Conservation (phyloP, 208 protist species). For the Angomonas ambiguus region DNA sequence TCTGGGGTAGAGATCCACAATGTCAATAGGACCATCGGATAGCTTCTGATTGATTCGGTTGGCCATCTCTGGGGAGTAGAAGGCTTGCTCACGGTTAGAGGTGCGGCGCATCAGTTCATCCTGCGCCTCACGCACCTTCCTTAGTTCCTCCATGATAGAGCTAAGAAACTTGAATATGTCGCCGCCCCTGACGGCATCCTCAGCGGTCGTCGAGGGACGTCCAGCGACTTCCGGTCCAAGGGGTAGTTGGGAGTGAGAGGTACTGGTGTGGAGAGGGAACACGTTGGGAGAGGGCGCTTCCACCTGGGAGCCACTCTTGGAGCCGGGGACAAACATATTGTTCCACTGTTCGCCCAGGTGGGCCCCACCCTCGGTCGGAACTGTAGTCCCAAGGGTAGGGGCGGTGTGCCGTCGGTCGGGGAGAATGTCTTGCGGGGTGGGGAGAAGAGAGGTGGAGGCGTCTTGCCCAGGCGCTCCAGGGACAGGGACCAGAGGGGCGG, state of each 20-base stretch:
- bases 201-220: not conserved
- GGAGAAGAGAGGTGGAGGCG: not conserved
- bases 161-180: slow-evolving; percentile 79
- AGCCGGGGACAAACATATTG: not conserved
- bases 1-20: slow-evolving; percentile 68
- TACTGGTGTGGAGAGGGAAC: not conserved
- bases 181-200: slow-evolving; percentile 4
- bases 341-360: not conserved
- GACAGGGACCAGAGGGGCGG: not conserved
- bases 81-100: slow-evolving; percentile 10
- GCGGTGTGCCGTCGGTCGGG: not conserved
- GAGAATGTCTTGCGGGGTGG: not conserved
- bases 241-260: not conserved
- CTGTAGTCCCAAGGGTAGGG: not conserved
- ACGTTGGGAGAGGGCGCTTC: not conserved
- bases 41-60: slow-evolving; percentile 43
- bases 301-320: not conserved
- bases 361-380: not conserved
- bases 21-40: slow-evolving; percentile 38
- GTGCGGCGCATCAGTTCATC: slow-evolving; percentile 39
- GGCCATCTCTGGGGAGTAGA: slow-evolving; percentile 34
- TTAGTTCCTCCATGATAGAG: slow-evolving; percentile 84
- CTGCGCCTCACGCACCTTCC: slow-evolving; percentile 66
- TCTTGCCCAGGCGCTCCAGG: not conserved
- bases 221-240: not conserved